Percentiles rank a stretch among this genome's conserved stretches.
phyloP scores from a whole-genome alignment of 2,329 filamentous ascomycete genomes.

The Cladosporium velox region DNA sequence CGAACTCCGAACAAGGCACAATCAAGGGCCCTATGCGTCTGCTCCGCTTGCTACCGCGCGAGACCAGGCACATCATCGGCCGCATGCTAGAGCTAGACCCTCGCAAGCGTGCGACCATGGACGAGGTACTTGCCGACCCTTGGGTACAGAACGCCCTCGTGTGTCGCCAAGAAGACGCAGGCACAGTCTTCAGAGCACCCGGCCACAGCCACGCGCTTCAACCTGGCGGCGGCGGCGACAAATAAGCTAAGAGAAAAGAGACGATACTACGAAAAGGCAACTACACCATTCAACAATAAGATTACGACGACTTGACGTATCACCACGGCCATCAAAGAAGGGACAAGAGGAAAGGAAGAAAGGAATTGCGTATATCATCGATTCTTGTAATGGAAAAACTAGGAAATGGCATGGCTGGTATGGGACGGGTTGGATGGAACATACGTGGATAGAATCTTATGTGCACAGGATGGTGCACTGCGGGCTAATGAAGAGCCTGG shows the following conservation, averaged over 20 bases:
- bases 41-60: slow-evolving; percentile 80
- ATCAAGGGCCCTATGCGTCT: slow-evolving; percentile 94
- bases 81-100: slow-evolving; percentile 91
- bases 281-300: neutral
- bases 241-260: slow-evolving; percentile 21
- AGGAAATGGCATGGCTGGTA: slow-evolving; percentile 2
- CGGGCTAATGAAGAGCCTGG: neutral
- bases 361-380: neutral
- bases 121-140: slow-evolving; percentile 81
- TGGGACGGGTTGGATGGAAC: neutral
- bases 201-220: slow-evolving; percentile 79
- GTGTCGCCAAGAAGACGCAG: slow-evolving; percentile 76
- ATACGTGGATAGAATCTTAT: neutral
- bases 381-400: slow-evolving; percentile 14
- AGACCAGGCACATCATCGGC: slow-evolving; percentile 85
- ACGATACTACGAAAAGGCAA: neutral
- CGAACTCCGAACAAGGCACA: slow-evolving; percentile 43
- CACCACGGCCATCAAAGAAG: slow-evolving; percentile 1
- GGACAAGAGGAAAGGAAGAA: neutral
- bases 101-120: slow-evolving; percentile 76
- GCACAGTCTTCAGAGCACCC: slow-evolving; percentile 69
- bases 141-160: slow-evolving; percentile 88
- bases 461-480: neutral
- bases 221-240: slow-evolving; percentile 34
- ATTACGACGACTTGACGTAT: slow-evolving; percentile 4